Evolutionary conservation across 2,329 filamentous ascomycete species (phyloP).

Genomic region (Aureobasidium leucospermi): DNA sequence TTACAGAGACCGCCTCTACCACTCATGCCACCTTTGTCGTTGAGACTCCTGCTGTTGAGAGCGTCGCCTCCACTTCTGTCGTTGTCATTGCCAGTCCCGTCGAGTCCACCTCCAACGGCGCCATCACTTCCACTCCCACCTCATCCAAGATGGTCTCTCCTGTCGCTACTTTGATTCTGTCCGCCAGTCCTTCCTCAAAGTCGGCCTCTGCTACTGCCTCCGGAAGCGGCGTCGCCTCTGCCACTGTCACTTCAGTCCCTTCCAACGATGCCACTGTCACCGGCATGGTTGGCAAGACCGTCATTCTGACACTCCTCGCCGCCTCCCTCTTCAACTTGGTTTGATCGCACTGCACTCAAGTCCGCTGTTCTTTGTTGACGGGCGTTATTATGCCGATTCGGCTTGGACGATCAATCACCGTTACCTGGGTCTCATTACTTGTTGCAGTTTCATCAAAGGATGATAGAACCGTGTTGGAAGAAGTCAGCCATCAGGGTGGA

Average conservation of each 20-base stretch:
- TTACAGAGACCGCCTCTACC: not conserved
- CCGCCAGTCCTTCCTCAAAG: not conserved
- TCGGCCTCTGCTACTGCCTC: constrained; percentile 12
- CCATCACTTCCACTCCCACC: not conserved
- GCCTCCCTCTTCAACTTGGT: constrained; percentile 4
- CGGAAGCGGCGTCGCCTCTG: not conserved
- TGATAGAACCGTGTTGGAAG: not conserved
- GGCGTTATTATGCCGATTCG: not conserved
- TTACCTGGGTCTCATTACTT: not conserved
- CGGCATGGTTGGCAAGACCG: not conserved
- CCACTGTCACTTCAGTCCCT: not conserved
- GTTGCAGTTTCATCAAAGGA: too few relatives aligned
- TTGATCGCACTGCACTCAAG: not conserved
- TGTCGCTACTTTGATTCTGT: not conserved
- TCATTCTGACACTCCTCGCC: not conserved
- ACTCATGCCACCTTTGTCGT: not conserved
- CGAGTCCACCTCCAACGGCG: not conserved
- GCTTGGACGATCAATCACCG: not conserved
- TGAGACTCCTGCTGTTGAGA: not conserved
- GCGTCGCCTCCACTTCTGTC: not conserved
- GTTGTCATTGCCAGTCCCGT: not conserved
- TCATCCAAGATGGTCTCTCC: not conserved
- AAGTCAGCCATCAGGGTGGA: not conserved
- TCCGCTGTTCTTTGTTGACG: not conserved
- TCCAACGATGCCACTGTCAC: constrained; percentile 2